Evolutionary conservation across 2,329 filamentous ascomycete species (phyloP), one percentile per base, ranked within the genome.

Genomic region (Fusarium mundagurra): DNA sequence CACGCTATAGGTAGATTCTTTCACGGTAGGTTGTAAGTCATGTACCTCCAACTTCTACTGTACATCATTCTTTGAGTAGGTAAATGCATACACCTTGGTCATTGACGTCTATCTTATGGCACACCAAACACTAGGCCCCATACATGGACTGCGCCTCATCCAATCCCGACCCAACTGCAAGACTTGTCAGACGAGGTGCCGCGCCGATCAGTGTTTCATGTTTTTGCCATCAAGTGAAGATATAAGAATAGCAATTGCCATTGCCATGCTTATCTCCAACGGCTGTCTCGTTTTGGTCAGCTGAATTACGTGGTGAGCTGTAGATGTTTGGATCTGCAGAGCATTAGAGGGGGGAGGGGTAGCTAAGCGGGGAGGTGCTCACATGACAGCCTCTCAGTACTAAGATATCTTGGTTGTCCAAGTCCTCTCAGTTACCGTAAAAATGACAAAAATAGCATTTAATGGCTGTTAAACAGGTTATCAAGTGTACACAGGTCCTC

Each of bases 161-260:
- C 58, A 73, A 51, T 75, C 61, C 61, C 53, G 53, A 47, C 38
- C 65, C 36, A 55, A 54, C 54, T 63, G 24, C 50, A 57, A 48
- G 45, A 31, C 63, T 66, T 68, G 63, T 69, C 68, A 74, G 72
- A 54, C 44, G 64, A 61, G 57, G 45, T 58, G 63, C 69, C 64
- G 68, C 59, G 72, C 65, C 53, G 68, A 74, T 73, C 72, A 69
- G 53, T 67, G 72, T 74, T 74, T 75, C 72, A 74, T 59, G 29
- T 29, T 73, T 72, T 62, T 36, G 60, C 57, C 68, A 59, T 71
- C 69, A 50, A 48, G 47, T 62, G 20, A 29, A 72, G 16, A 60
- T 34, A 38, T 48, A 44, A 66, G 39, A 69, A 69, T 61, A 74
- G 67, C 29, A 69, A 61, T 41, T 44, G 16, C 29, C 50, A 41